Evolutionary conservation across 495 filamentous ascomycete species (phyloP).

Genomic region (Podospora comata): DNA sequence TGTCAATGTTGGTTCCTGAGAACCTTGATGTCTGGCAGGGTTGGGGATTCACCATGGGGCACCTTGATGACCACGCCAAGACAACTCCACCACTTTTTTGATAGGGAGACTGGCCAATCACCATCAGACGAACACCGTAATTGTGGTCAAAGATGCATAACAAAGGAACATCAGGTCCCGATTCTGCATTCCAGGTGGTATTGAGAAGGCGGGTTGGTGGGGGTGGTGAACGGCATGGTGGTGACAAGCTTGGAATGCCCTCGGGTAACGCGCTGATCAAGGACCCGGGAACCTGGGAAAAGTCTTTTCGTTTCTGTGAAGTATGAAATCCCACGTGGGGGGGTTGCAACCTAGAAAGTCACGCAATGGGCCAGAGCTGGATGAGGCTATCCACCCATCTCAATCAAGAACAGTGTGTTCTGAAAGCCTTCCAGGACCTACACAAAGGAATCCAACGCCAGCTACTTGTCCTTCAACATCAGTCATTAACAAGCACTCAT

Average conservation of each 20-base stretch:
- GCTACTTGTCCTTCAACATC: too few species aligned
- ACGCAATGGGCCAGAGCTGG: background rate
- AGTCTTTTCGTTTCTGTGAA: background rate
- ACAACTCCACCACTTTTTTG: background rate
- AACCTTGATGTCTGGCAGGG: slow-evolving; percentile 1
- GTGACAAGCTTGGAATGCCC: background rate
- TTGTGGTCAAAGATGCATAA: background rate
- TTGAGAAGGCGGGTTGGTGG: background rate
- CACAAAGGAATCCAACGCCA: too few species aligned
- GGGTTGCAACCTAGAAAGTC: background rate
- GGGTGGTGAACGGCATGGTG: background rate
- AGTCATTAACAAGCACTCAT: too few species aligned
- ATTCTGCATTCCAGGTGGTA: background rate
- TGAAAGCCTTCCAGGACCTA: too few species aligned
- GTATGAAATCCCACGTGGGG: background rate
- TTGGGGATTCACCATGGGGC: background rate
- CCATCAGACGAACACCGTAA: background rate
- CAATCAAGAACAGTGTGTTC: too few species aligned
- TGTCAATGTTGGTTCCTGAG: background rate
- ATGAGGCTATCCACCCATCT: background rate
- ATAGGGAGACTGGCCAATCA: background rate
- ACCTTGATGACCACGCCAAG: slow-evolving; percentile 6
- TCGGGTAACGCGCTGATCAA: background rate
- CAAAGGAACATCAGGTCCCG: background rate
- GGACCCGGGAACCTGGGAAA: background rate